Conservation (phyloP, 176 grass and related monocot species). For the Hordeum marinum region DNA sequence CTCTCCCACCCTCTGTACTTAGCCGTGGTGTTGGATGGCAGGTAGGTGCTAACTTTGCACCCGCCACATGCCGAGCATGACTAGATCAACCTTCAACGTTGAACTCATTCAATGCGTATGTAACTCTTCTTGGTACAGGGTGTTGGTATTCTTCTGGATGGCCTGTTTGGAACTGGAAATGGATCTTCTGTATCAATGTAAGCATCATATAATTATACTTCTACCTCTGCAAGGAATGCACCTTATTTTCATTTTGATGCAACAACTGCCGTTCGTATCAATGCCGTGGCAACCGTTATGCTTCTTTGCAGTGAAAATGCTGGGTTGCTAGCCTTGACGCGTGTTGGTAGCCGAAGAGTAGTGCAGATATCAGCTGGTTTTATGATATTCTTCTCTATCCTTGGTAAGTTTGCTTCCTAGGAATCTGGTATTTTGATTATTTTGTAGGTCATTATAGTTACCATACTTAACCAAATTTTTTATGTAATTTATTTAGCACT, state of each 20-base stretch:
- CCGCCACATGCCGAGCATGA: neutral
- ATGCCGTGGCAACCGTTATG: neutral
- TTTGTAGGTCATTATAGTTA: neutral
- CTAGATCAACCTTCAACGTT: neutral
- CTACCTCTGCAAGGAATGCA: neutral
- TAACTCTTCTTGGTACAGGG: slow-evolving; percentile 51
- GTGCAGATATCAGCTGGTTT: slow-evolving; percentile 99
- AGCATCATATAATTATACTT: slow-evolving; percentile 19
- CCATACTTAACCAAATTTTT: neutral
- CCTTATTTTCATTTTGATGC: neutral
- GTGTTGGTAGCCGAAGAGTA: slow-evolving; percentile 87
- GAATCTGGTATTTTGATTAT: neutral
- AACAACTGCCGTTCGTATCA: neutral
- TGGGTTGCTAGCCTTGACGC: slow-evolving; percentile 90
- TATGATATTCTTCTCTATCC: slow-evolving; percentile 98
- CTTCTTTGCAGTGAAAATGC: slow-evolving; percentile 74
- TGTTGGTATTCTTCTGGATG: slow-evolving; percentile 92
- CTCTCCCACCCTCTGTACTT: slow-evolving; percentile 86
- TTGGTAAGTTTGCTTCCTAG: slow-evolving; percentile 43
- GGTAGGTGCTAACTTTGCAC: slow-evolving; percentile 39
- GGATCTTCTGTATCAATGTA: slow-evolving; percentile 95
- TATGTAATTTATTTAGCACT: neutral
- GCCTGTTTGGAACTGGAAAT: slow-evolving; percentile 93
- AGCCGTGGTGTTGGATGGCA: slow-evolving; percentile 98
- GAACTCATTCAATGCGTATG: neutral